Percentiles rank a stretch among this genome's conserved stretches.
phyloP scores from a whole-genome alignment of 1,284 basidiomycete species.

The Wallemia mellicola region DNA sequence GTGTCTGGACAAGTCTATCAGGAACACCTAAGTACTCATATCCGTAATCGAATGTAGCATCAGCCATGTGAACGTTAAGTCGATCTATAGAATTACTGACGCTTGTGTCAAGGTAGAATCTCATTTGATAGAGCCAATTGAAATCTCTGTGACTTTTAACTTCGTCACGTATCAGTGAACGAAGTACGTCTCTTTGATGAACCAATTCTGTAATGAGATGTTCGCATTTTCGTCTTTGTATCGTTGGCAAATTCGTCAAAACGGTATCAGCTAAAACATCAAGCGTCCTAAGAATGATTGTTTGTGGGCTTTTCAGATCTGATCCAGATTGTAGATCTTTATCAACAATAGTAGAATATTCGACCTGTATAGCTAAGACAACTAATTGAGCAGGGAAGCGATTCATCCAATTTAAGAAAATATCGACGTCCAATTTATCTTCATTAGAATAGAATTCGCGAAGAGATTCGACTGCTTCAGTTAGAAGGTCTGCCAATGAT shows the following conservation, averaged over 20 bases:
- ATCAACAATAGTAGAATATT: slow-evolving; percentile 75
- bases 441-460: slow-evolving; percentile 34
- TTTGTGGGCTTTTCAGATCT: slow-evolving; percentile 33
- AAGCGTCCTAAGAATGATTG: slow-evolving; percentile 48
- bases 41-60: slow-evolving; percentile 82
- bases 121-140: slow-evolving; percentile 93
- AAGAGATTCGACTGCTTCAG: slow-evolving; percentile 28
- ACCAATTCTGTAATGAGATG: slow-evolving; percentile 97
- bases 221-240: slow-evolving; percentile 86
- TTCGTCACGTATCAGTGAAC: slow-evolving; percentile 39
- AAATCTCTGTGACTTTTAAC: slow-evolving; percentile 41
- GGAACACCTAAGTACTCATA: slow-evolving; percentile 96
- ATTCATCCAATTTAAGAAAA: slow-evolving; percentile 68
- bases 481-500: slow-evolving; percentile 56
- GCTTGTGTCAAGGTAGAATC: slow-evolving; percentile 59
- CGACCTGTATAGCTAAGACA: slow-evolving; percentile 71
- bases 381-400: slow-evolving; percentile 84
- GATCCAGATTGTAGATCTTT: slow-evolving; percentile 27
- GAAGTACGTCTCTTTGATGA: slow-evolving; percentile 81
- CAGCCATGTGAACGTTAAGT: slow-evolving; percentile 53
- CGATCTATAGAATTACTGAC: slow-evolving; percentile 47
- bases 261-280: slow-evolving; percentile 89
- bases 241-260: slow-evolving; percentile 53
- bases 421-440: slow-evolving; percentile 21
- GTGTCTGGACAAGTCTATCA: slow-evolving; percentile 90